These are phyloP conservation scores for Xylariaceae sp. DNA, from an alignment of 2,329 filamentous ascomycete genomes.

Conservation along the genomic window DNA sequence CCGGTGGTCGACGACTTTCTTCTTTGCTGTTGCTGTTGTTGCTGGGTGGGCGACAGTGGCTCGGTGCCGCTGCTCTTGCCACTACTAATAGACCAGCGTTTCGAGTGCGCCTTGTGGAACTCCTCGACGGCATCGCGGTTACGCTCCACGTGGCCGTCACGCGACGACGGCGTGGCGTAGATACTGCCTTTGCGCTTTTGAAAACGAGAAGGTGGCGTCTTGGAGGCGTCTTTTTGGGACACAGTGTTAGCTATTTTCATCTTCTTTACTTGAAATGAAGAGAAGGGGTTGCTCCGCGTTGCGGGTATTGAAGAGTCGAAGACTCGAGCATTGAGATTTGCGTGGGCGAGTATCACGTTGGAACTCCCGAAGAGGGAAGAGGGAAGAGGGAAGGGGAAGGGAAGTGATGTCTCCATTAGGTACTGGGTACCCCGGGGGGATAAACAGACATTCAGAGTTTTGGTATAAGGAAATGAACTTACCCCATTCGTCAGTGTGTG, in stretches of 20 bases:
- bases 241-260: constrained; percentile 1
- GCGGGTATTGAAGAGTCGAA: neutral
- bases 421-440: neutral
- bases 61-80: constrained; percentile 12
- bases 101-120: constrained; percentile 55
- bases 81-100: constrained; percentile 33
- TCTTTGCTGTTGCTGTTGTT: constrained; percentile 12
- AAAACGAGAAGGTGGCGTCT: constrained; percentile 62
- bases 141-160: constrained; percentile 58
- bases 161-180: constrained; percentile 58
- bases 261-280: neutral
- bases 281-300: neutral
- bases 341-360: neutral
- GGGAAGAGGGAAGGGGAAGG: neutral
- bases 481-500: constrained; percentile 45
- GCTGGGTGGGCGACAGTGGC: constrained; percentile 9
- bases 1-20: constrained; percentile 14
- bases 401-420: neutral
- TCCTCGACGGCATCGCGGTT: constrained; percentile 49
- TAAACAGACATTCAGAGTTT: neutral
- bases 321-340: neutral
- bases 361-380: neutral
- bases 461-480: constrained; percentile 21
- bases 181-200: constrained; percentile 66
- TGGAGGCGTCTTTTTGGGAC: constrained; percentile 48